Base-by-base conservation (phyloP, 371 early-diverging fungal genomes). In the Rhizomucor pusillus region DNA sequence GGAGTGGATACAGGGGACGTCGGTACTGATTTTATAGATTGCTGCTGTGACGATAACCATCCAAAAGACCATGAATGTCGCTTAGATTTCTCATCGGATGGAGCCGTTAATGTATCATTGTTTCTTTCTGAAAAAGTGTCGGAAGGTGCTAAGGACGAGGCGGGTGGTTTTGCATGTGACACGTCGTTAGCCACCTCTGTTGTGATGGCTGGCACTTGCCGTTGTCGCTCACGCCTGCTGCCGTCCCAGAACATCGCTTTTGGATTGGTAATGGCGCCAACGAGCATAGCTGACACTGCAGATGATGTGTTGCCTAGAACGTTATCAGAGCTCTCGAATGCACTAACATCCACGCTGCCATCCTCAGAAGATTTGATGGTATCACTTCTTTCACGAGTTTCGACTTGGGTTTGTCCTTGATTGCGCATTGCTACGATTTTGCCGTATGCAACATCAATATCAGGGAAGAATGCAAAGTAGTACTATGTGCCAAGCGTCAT, bases 391-490 rank as follows among this genome's bases (percentile, higher is more conserved):
- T 36, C 12, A 2, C 49, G 22, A 11, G 7, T 24, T 50, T 20
- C 34, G 40, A 14, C 20, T 63, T n/a, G 41, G 12, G 5, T 41
- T 19, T 41, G 41, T 41, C 19, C 16, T 11, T 41, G 5, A 5
- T 11, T 4, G 19, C 12, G 41, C 20, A 59, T 60, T 5, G 41
- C 43, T 43, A 64, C 52, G 41, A 73, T 52, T 11, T 63, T 59
- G 0, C 33, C 54, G 43, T 66, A 59, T 0, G 77, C 66, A 13
- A 43, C 60, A 16, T 69, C 50, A 7, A 75, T 71, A 25, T 81
- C 67, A 6, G 67, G 67, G 45, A 86, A 87, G 57, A 82, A 88
- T 0, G 86, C 74, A 65, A 88, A 89, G 45, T 77, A 84, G 43
- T 87, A 88, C 86, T 85, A 66, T 5, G 12, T 34, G 2, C 25